These are phyloP conservation scores for Fennellomyces sp. DNA, from an alignment of 371 early-diverging fungal species.

Conservation along the genomic window DNA sequence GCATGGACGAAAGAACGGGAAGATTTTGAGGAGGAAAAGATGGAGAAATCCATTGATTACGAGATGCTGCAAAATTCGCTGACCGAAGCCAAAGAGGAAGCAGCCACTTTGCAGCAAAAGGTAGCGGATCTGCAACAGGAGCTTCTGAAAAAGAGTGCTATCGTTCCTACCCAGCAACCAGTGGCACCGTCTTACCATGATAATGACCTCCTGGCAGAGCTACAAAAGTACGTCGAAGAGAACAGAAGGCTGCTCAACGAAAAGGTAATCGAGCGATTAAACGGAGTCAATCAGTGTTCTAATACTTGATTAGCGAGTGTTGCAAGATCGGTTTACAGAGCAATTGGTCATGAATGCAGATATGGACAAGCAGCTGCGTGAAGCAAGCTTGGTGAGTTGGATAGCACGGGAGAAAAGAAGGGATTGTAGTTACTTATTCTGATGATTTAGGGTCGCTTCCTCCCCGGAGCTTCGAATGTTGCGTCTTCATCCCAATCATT, in stretches of 20 bases:
- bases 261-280: neutral
- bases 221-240: neutral
- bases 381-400: neutral
- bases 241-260: neutral
- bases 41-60: neutral
- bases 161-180: neutral
- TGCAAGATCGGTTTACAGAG: neutral
- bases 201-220: neutral
- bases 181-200: neutral
- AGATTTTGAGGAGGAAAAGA: neutral
- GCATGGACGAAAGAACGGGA: neutral
- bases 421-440: neutral
- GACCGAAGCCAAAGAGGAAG: neutral
- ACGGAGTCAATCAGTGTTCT: neutral
- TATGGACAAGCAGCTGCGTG: neutral
- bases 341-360: neutral
- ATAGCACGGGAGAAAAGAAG: neutral
- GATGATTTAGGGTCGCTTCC: no score
- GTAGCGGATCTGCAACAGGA: neutral
- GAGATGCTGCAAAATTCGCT: neutral
- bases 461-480: no score
- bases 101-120: neutral
- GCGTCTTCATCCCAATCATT: no score
- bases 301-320: neutral
- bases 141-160: neutral